phyloP scores from a whole-genome alignment of 164 flowering plant species.

The Magnolia kwangsiensis region DNA sequence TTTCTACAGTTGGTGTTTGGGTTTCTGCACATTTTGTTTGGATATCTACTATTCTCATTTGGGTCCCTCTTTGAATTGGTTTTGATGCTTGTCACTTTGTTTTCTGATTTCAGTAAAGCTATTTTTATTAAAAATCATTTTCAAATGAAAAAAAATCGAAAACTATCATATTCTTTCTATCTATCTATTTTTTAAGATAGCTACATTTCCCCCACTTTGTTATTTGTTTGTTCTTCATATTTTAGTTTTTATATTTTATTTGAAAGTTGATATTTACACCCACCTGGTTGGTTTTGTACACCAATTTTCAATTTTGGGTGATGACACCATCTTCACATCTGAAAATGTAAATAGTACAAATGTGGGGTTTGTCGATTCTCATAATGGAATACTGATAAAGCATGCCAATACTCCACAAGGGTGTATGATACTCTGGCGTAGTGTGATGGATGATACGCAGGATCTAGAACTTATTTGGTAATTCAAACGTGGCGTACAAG shows the following conservation, averaged over 20 bases:
- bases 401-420: too few relatives aligned
- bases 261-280: neutral
- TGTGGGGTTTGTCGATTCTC: too few relatives aligned
- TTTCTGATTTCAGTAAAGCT: slow-evolving; percentile 14
- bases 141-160: neutral
- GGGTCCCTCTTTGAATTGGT: slow-evolving; percentile 22
- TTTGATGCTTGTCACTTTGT: slow-evolving; percentile 20
- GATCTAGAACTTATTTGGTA: too few relatives aligned
- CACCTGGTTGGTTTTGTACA: too few relatives aligned
- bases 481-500: too few relatives aligned
- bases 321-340: too few relatives aligned
- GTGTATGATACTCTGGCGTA: too few relatives aligned
- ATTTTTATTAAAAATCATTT: neutral
- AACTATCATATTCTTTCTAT: neutral
- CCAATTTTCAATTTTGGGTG: too few relatives aligned
- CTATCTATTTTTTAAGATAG: neutral
- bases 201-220: neutral
- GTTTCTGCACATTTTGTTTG: neutral
- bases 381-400: too few relatives aligned
- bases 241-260: neutral
- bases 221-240: neutral
- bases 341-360: too few relatives aligned
- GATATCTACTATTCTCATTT: neutral
- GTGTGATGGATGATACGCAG: too few relatives aligned
- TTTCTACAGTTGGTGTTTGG: neutral